These are phyloP conservation scores for Macrophomina pseudophaseolina DNA, from an alignment of 2,329 filamentous ascomycete species.

Conservation along the genomic window DNA sequence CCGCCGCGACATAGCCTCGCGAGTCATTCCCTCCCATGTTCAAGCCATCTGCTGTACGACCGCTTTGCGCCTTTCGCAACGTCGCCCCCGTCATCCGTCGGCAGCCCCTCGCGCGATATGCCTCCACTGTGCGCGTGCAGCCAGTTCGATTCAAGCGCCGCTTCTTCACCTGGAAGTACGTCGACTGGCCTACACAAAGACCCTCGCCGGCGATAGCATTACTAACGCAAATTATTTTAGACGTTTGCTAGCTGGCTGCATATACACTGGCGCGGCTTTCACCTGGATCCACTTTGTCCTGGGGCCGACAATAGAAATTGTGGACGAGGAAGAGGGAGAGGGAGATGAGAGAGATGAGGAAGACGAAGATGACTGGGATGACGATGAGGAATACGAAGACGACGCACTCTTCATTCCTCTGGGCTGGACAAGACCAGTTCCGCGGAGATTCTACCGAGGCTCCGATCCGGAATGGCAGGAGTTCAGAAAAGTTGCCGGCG, in stretches of 20 bases:
- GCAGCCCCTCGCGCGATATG: slow-evolving; percentile 25
- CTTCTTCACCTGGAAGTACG: slow-evolving; percentile 43
- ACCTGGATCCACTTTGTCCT: slow-evolving; percentile 32
- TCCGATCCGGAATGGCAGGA: slow-evolving; percentile 61
- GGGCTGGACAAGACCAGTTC: slow-evolving; percentile 50
- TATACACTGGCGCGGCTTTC: slow-evolving; percentile 30
- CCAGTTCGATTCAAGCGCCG: slow-evolving; percentile 48
- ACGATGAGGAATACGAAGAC: slow-evolving; percentile 32
- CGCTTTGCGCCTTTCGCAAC: slow-evolving; percentile 38
- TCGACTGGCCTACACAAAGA: slow-evolving; percentile 17
- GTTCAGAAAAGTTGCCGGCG: slow-evolving; percentile 52
- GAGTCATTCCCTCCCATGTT: slow-evolving; percentile 41
- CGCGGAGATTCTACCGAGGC: slow-evolving; percentile 52
- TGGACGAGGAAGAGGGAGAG: slow-evolving; percentile 35
- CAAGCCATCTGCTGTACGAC: slow-evolving; percentile 43
- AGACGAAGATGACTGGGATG: slow-evolving; percentile 40
- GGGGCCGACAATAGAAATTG: slow-evolving; percentile 2
- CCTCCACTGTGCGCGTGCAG: slow-evolving; percentile 41
- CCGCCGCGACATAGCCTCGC: slow-evolving; percentile 26
- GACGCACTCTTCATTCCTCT: slow-evolving; percentile 54
- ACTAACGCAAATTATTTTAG: slow-evolving; percentile 11
- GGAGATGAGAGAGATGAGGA: slow-evolving; percentile 41
- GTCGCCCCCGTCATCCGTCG: slow-evolving; percentile 31
- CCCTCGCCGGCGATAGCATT: neutral
- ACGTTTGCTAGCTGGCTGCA: slow-evolving; percentile 27